Percentiles rank a stretch among this genome's conserved stretches.
Evolutionary conservation across 2,329 filamentous ascomycete species (phyloP).

Genomic region (Fusarium haematococcum): DNA sequence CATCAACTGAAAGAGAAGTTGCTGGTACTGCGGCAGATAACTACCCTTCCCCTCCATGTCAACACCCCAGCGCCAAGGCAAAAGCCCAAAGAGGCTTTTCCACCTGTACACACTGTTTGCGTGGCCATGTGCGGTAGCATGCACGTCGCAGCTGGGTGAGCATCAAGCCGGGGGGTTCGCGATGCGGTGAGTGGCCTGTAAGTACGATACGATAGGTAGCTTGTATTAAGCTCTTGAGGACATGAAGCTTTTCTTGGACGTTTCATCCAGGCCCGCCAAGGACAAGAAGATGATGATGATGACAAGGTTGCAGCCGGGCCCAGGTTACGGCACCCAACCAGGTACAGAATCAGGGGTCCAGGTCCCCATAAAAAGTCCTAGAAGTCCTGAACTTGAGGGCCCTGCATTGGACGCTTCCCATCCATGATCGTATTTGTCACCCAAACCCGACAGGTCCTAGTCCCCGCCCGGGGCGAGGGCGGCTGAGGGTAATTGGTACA

Average conservation of each 20-base stretch:
- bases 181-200: not conserved
- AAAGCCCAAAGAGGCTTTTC: not conserved
- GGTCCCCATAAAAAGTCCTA: not conserved
- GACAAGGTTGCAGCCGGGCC: not conserved
- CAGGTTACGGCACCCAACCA: not conserved
- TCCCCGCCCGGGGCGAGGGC: not conserved
- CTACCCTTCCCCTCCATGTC: not conserved
- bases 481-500: not conserved
- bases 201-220: not conserved
- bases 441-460: not conserved
- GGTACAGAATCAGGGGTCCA: not conserved
- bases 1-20: not conserved
- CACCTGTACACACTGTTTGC: not conserved
- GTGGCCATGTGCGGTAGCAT: not conserved
- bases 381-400: constrained; percentile 1
- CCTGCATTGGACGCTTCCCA: not conserved
- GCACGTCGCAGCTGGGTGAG: not conserved
- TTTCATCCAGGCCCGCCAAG: not conserved
- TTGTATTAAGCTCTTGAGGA: not conserved
- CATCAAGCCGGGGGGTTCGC: not conserved
- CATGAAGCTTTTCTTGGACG: not conserved
- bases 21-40: not conserved
- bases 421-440: constrained; percentile 1
- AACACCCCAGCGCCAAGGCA: not conserved
- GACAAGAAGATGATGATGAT: not conserved